A percentile compares a stretch with the other conserved stretches of the same genome.
Conservation (phyloP, 2,329 filamentous ascomycete genomes). For the Clonostachys solani region DNA sequence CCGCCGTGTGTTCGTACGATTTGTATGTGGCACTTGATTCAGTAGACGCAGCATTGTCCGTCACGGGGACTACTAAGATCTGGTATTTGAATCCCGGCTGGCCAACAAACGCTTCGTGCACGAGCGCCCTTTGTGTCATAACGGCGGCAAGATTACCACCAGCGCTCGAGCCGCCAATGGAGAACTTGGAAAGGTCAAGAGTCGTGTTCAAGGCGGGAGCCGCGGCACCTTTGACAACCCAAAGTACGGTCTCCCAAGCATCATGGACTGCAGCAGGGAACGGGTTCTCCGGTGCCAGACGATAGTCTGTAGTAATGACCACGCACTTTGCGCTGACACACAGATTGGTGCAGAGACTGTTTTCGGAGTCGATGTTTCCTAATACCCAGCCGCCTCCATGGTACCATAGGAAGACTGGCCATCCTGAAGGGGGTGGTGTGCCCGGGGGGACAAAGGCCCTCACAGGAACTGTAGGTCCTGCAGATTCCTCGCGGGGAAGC, state of each 20-base stretch:
- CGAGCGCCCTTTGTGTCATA: slow-evolving; percentile 43
- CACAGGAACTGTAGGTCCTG: slow-evolving; percentile 41
- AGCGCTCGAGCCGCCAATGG: slow-evolving; percentile 28
- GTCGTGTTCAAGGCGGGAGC: slow-evolving; percentile 19
- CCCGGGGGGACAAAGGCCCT: slow-evolving; percentile 47
- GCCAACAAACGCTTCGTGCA: slow-evolving; percentile 15
- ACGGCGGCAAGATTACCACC: slow-evolving; percentile 48
- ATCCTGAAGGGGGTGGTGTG: slow-evolving; percentile 35
- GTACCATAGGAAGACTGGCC: slow-evolving; percentile 52
- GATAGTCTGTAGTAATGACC: slow-evolving; percentile 51
- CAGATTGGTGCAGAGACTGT: slow-evolving; percentile 35
- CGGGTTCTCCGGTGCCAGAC: slow-evolving; percentile 51
- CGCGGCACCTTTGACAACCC: slow-evolving; percentile 6
- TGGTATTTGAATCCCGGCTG: slow-evolving; percentile 28
- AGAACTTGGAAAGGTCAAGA: slow-evolving; percentile 27
- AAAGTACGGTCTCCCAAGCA: slow-evolving; percentile 29
- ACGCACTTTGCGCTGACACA: slow-evolving; percentile 44
- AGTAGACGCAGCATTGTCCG: slow-evolving; percentile 48
- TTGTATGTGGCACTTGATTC: slow-evolving; percentile 36
- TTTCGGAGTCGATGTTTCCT: slow-evolving; percentile 52
- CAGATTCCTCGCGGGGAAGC: slow-evolving; percentile 34
- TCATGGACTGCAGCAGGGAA: slow-evolving; percentile 55
- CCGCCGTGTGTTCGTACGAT: slow-evolving; percentile 44
- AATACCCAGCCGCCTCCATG: slow-evolving; percentile 58
- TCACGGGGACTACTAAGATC: slow-evolving; percentile 54